Percentiles rank a stretch among this genome's conserved stretches.
Evolutionary conservation across 2,329 filamentous ascomycete species (phyloP).

Genomic region (Sarocladiaceae sp.): DNA sequence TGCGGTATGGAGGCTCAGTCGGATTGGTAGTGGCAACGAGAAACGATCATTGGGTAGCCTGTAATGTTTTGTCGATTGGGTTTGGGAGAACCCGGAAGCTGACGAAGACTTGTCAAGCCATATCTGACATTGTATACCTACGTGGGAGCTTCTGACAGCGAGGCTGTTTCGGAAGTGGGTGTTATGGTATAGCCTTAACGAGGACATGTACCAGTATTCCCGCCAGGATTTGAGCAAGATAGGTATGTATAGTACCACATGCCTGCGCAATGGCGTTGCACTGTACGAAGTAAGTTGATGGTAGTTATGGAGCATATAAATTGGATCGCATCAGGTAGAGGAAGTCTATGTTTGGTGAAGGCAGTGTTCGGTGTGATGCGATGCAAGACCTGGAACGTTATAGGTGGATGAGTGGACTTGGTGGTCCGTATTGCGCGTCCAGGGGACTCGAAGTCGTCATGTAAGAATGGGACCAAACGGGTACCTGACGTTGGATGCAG

Average conservation of each 20-base stretch:
- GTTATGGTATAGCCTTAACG: too few species aligned
- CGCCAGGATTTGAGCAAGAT: neutral
- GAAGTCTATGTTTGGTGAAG: neutral
- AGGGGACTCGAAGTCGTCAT: neutral
- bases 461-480: neutral
- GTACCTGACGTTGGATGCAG: neutral
- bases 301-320: neutral
- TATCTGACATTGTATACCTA: neutral
- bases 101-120: neutral
- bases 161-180: neutral
- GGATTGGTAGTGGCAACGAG: neutral
- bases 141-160: too few species aligned
- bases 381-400: neutral
- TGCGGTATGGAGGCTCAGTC: neutral
- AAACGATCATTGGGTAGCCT: too few species aligned
- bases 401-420: neutral
- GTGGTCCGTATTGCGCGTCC: constrained; percentile 3
- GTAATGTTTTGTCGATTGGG: too few species aligned
- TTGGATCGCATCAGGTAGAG: neutral
- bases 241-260: too few species aligned
- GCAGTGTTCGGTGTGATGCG: neutral
- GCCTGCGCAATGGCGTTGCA: neutral
- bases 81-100: neutral
- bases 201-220: too few species aligned
- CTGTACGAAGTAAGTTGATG: neutral